Conservation (phyloP, 129 eudicot species). For the Kitagawia praeruptora region DNA sequence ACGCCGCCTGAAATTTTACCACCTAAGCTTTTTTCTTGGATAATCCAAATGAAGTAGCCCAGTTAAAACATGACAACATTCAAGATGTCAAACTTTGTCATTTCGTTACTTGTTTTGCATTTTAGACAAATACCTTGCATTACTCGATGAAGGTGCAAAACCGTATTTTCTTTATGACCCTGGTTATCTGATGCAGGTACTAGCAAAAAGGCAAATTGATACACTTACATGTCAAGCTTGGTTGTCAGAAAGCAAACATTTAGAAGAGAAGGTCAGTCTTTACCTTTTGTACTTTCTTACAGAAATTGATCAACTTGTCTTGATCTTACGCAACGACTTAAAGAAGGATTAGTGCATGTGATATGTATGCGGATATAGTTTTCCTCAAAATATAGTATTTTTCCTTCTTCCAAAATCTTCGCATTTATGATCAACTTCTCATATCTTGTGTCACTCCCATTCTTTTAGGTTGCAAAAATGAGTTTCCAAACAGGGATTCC, state of each 20-base stretch:
- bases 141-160: neutral
- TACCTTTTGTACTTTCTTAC: neutral
- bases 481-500: conserved; percentile 68
- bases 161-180: neutral
- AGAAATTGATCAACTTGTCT: neutral
- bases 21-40: neutral
- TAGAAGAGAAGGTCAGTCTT: conserved; percentile 58
- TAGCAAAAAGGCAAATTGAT: conserved; percentile 62
- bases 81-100: neutral
- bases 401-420: neutral
- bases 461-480: conserved; percentile 49
- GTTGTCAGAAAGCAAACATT: conserved; percentile 48
- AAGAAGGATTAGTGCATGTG: neutral
- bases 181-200: conserved; percentile 32
- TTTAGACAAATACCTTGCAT: neutral
- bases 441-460: neutral
- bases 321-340: neutral
- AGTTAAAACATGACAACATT: neutral
- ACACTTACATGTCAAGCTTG: conserved; percentile 71
- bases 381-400: neutral
- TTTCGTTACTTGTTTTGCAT: neutral
- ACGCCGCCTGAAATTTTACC: neutral
- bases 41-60: neutral
- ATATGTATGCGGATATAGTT: neutral
- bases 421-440: conserved; percentile 9